phyloP scores from a whole-genome alignment of 73 alveolate species.

The Tetrahymena elliotti region DNA sequence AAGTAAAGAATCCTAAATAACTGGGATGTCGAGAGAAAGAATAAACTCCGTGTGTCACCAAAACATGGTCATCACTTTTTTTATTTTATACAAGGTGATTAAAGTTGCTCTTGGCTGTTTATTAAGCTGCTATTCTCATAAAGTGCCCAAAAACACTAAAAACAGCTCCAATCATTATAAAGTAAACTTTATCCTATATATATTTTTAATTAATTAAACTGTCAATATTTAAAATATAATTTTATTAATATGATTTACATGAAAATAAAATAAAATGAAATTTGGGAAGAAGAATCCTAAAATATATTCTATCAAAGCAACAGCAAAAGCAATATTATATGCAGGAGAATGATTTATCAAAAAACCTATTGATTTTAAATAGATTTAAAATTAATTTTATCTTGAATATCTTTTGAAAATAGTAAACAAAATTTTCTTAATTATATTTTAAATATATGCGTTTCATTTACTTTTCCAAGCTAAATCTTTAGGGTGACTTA shows the following conservation, averaged over 20 bases:
- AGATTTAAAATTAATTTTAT: no score
- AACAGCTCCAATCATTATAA: conserved; percentile 40
- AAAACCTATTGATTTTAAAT: conserved; percentile 44
- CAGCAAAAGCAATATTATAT: conserved; percentile 50
- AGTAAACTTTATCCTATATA: not conserved
- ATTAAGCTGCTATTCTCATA: conserved; percentile 74
- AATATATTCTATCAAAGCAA: conserved; percentile 43
- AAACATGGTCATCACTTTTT: conserved; percentile 59
- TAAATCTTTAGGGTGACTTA: conserved; percentile 52
- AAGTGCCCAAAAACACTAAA: conserved; percentile 59
- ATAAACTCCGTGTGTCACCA: conserved; percentile 70
- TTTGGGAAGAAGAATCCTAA: conserved; percentile 33
- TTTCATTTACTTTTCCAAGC: conserved; percentile 46
- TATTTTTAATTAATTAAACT: no score
- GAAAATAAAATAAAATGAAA: not conserved
- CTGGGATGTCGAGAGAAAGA: conserved; percentile 79
- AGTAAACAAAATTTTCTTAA: no score
- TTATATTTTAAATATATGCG: no score
- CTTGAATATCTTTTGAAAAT: no score
- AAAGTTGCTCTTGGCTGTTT: conserved; percentile 72
- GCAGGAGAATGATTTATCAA: conserved; percentile 55
- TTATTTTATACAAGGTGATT: conserved; percentile 55
- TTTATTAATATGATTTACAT: not conserved
- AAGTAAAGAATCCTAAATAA: conserved; percentile 80
- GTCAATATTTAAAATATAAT: no score